Evolutionary conservation across 73 alveolate genomes (phyloP).

Genomic region (Paramecium sexaurelia): DNA sequence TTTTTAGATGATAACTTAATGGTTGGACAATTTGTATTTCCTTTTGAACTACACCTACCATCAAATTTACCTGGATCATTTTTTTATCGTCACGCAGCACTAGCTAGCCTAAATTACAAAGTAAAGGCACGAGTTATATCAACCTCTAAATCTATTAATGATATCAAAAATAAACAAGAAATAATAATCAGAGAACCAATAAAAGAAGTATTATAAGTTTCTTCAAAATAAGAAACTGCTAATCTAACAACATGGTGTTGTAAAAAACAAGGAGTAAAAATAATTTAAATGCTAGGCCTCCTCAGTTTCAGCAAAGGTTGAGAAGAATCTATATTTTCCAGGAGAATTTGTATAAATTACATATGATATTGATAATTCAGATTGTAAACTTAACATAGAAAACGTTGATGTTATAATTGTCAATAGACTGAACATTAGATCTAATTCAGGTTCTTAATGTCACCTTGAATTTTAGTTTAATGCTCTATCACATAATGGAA

Average conservation of each 20-base stretch:
- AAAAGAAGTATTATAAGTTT: background rate
- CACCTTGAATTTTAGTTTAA: background rate
- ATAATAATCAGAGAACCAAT: background rate
- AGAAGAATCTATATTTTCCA: background rate
- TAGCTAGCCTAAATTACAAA: background rate
- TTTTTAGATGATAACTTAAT: background rate
- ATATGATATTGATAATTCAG: background rate
- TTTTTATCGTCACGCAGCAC: background rate
- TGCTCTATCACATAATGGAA: background rate
- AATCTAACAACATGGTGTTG: slow-evolving; percentile 2
- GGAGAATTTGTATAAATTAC: background rate
- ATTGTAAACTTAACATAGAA: background rate
- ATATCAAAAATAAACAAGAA: slow-evolving; percentile 20
- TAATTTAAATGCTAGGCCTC: background rate
- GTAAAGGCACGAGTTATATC: background rate
- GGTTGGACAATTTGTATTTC: slow-evolving; percentile 8
- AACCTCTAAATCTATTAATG: background rate
- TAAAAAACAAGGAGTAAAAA: background rate
- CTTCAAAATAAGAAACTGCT: background rate
- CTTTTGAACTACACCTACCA: background rate
- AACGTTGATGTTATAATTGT: background rate
- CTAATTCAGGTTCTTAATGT: background rate
- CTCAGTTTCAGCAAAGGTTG: background rate
- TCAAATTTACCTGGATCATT: slow-evolving; percentile 17
- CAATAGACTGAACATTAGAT: background rate